These are phyloP conservation scores for Xenoacremonium recifei DNA, from an alignment of 2,329 filamentous ascomycete species.

Conservation along the genomic window DNA sequence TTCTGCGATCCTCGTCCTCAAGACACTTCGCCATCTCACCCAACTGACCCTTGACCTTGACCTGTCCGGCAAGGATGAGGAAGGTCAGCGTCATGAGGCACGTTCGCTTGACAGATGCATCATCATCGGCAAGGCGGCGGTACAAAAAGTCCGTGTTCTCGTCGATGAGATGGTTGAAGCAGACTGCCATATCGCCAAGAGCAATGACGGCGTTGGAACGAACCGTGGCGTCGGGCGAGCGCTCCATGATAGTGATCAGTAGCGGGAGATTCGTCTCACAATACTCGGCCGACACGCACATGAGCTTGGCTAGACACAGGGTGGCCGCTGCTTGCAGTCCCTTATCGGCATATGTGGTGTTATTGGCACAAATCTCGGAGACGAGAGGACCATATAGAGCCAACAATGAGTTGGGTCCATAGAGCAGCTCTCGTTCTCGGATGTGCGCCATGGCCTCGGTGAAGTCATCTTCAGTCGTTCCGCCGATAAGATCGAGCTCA, in stretches of 20 bases:
- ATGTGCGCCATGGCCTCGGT: slow-evolving; percentile 84
- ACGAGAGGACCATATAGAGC: slow-evolving; percentile 89
- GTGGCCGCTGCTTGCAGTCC: slow-evolving; percentile 92
- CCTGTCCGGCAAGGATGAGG: slow-evolving; percentile 92
- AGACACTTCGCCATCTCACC: slow-evolving; percentile 99
- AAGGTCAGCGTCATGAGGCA: slow-evolving; percentile 99
- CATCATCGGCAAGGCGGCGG: slow-evolving; percentile 82
- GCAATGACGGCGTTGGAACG: slow-evolving; percentile 96
- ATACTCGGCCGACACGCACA: slow-evolving; percentile 97
- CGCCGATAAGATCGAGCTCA: slow-evolving; percentile 93
- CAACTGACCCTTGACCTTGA: slow-evolving; percentile 98
- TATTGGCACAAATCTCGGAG: slow-evolving; percentile 90
- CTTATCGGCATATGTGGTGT: slow-evolving; percentile 85
- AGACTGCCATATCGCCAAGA: slow-evolving; percentile 97
- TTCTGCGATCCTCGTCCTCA: slow-evolving; percentile 92
- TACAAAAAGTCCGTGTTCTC: slow-evolving; percentile 99
- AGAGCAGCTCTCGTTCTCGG: slow-evolving; percentile 78
- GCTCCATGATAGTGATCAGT: slow-evolving; percentile 96
- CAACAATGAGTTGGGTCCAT: slow-evolving; percentile 80
- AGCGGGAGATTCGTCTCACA: slow-evolving; percentile 91
- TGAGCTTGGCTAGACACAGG: slow-evolving; percentile 92
- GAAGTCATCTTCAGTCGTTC: slow-evolving; percentile 92
- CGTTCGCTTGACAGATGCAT: slow-evolving; percentile 90
- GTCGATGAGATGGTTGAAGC: slow-evolving; percentile 98
- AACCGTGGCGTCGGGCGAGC: slow-evolving; percentile 86